A percentile compares a stretch with the other conserved stretches of the same genome.
Conservation (phyloP, 352 stramenopile species). For the Peronospora tabacina region DNA sequence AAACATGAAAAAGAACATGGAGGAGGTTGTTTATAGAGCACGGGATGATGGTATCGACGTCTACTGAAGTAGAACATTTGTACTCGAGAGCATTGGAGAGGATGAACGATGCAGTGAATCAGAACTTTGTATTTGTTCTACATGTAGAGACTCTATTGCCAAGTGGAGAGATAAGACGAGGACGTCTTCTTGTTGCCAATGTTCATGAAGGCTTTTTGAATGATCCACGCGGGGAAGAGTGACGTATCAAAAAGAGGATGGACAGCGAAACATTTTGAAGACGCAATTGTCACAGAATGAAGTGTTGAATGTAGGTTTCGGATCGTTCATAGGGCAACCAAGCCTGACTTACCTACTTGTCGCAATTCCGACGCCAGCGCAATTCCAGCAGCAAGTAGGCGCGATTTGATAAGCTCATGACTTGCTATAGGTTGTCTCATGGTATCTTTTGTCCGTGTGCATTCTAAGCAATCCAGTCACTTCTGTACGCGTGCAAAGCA, state of each 20-base stretch:
- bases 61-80: conserved; percentile 27
- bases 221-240: conserved; percentile 20
- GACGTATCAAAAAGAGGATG: not conserved
- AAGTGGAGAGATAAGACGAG: conserved; percentile 24
- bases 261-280: conserved; percentile 36
- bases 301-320: conserved; percentile 36
- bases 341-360: conserved; percentile 51
- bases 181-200: conserved; percentile 41
- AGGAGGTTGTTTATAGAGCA: conserved; percentile 21
- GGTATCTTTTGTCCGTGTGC: not conserved
- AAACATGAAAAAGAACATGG: conserved; percentile 3
- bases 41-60: conserved; percentile 23
- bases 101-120: conserved; percentile 8
- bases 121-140: conserved; percentile 40
- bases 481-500: conserved; percentile 74
- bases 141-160: conserved; percentile 34
- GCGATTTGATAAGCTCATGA: not conserved
- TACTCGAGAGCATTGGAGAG: conserved; percentile 27
- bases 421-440: not conserved
- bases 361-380: conserved; percentile 44
- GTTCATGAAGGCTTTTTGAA: conserved; percentile 44
- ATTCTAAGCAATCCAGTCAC: conserved; percentile 58
- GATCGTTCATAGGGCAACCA: conserved; percentile 38
- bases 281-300: conserved; percentile 49
- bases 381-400: conserved; percentile 58